These are phyloP conservation scores for Verticillium tricorpus DNA, from an alignment of 2,329 filamentous ascomycete species.

Conservation along the genomic window DNA sequence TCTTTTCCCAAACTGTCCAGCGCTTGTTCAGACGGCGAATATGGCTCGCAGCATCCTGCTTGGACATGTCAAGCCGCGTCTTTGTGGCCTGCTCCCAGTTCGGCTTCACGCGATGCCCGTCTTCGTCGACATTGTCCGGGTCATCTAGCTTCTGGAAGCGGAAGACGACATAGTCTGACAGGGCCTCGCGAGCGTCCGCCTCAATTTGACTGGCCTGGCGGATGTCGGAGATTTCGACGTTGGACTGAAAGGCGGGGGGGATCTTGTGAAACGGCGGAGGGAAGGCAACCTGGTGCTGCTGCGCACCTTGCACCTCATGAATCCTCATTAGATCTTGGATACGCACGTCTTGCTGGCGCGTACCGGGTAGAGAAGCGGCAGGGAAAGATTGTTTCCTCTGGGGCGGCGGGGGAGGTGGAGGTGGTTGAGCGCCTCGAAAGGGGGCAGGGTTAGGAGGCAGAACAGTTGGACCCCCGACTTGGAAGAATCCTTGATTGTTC, in stretches of 20 bases:
- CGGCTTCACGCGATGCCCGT: constrained; percentile 25
- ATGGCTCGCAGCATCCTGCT: constrained; percentile 28
- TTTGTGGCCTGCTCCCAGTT: constrained; percentile 36
- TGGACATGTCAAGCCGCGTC: constrained; percentile 30
- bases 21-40: constrained; percentile 33
- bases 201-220: constrained; percentile 30
- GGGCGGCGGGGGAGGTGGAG: background rate
- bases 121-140: constrained; percentile 27
- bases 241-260: background rate
- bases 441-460: background rate
- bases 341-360: background rate
- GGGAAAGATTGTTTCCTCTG: background rate
- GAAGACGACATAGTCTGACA: constrained; percentile 35
- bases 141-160: constrained; percentile 35
- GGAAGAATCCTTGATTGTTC: background rate
- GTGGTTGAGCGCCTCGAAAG: background rate
- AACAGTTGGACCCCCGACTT: background rate
- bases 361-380: too few relatives aligned
- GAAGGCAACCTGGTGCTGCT: background rate
- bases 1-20: constrained; percentile 31
- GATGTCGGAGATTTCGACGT: constrained; percentile 28
- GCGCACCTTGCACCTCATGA: background rate
- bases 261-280: background rate
- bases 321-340: background rate
- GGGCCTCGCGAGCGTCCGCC: constrained; percentile 29